Evolutionary conservation across 768 basidiomycete species (phyloP), one percentile per base, ranked within the genome.

Genomic region (Boletus rubescentipes): DNA sequence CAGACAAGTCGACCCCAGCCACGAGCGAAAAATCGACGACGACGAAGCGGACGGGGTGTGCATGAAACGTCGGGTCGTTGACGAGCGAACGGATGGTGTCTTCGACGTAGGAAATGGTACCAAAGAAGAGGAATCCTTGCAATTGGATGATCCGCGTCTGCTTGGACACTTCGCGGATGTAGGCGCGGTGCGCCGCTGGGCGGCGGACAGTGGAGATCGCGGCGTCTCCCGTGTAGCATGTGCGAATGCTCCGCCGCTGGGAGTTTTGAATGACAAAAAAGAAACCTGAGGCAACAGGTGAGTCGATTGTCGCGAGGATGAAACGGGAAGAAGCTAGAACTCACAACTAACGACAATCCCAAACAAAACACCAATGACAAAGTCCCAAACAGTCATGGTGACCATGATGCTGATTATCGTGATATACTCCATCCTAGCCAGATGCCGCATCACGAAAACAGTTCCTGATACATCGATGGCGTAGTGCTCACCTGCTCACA

Each of bases 261-360:
- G 94, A 97, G 54, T 91, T 96, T 64, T 96, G 92, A 2, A 98
- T 79, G n/a, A 99, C 96, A 65, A 99, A 99, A 75, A 96, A 97
- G 71, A 98, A 78, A 63, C 88, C 91, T 91, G 37, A 38, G 34
- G 23, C 0, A 18, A 23, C 12, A 7, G 30, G 53, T 56, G 42
- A 54, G 63, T 39, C 5, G 11, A 44, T 29, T 41, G 16, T 34
- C 5, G 1, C 14, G 15, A n/a, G 10, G 11, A 39, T 21, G 4
- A 4, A 1, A 45, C 15, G 15, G 5, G 8, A 45, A 10, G 37
- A 35, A 5, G 9, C 4, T 38, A 42, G 10, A 1, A 74, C 86
- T 65, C 70, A 87, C 93, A 97, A 63, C 92, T 92, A 52, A 93
- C 84, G 51, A 96, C 75, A 64, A 98, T 91, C 6, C 96, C 96